Percentiles rank a stretch among this genome's conserved stretches.
Evolutionary conservation across 2,329 filamentous ascomycete species (phyloP).

Genomic region (Cordyceps pruinosa): DNA sequence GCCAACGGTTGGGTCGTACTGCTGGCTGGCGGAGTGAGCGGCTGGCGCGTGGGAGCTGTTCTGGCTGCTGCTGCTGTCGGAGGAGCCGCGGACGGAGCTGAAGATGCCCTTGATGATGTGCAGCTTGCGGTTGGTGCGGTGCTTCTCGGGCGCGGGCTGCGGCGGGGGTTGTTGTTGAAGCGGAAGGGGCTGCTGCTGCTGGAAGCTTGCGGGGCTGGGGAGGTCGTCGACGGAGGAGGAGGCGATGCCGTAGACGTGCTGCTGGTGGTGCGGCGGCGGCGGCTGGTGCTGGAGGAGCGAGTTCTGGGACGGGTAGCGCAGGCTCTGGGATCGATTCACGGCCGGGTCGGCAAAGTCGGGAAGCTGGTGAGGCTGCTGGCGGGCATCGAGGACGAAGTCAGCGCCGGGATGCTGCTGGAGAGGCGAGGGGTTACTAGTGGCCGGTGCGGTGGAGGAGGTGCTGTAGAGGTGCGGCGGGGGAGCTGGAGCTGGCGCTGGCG

Average conservation of each 20-base stretch:
- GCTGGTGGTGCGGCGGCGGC: constrained; percentile 24
- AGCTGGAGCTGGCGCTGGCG: constrained; percentile 18
- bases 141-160: constrained; percentile 29
- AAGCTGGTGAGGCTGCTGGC: constrained; percentile 25
- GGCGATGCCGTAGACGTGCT: constrained; percentile 25
- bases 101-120: constrained; percentile 45
- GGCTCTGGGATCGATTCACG: constrained; percentile 45
- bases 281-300: constrained; percentile 24
- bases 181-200: constrained; percentile 22
- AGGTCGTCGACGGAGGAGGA: constrained; percentile 21
- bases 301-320: constrained; percentile 36
- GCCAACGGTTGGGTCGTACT: constrained; percentile 41
- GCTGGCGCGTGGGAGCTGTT: constrained; percentile 22
- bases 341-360: constrained; percentile 39
- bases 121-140: constrained; percentile 44
- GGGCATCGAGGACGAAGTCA: constrained; percentile 26
- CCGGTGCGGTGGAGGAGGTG: constrained; percentile 20
- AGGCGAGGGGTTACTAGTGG: constrained; percentile 19
- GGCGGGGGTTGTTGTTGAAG: constrained; percentile 28
- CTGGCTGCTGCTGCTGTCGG: constrained; percentile 22
- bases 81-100: constrained; percentile 29
- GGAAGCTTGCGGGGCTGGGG: constrained; percentile 15
- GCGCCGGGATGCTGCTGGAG: constrained; percentile 18
- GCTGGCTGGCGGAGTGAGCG: constrained; percentile 21
- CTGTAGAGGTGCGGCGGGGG: constrained; percentile 27